A percentile compares a stretch with the other conserved stretches of the same genome.
phyloP scores from a whole-genome alignment of 441 rosid species.

The Jatropha multifida region DNA sequence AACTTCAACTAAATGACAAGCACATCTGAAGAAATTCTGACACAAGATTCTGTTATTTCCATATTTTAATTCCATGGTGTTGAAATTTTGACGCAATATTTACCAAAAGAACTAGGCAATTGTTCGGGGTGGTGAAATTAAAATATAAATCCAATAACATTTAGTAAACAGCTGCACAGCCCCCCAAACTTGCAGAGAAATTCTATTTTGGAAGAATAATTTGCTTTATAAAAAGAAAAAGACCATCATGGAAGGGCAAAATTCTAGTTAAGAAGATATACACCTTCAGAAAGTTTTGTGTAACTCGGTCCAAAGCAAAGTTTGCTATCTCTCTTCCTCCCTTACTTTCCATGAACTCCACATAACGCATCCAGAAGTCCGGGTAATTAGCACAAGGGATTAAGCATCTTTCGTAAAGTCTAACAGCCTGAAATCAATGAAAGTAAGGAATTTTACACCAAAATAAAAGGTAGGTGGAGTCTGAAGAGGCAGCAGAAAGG shows the following conservation, averaged over 20 bases:
- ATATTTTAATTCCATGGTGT: background rate
- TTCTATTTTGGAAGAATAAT: background rate
- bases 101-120: background rate
- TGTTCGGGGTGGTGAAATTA: background rate
- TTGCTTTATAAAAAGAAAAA: conserved; percentile 4
- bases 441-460: conserved; percentile 16
- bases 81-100: conserved; percentile 1
- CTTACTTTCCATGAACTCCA: conserved; percentile 73
- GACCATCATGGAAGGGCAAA: conserved; percentile 9
- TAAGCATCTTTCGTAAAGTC: conserved; percentile 89
- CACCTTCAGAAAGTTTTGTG: conserved; percentile 75
- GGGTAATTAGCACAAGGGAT: conserved; percentile 83
- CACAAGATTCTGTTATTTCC: background rate
- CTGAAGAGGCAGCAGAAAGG: conserved; percentile 24
- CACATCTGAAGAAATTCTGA: background rate
- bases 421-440: conserved; percentile 55
- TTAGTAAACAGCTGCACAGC: background rate
- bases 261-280: conserved; percentile 7
- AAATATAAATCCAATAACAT: background rate
- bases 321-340: conserved; percentile 94
- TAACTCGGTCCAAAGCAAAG: conserved; percentile 72
- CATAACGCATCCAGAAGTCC: conserved; percentile 93
- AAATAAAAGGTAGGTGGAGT: conserved; percentile 11
- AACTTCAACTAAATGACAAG: background rate
- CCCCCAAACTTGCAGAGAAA: background rate